Base-by-base conservation (phyloP, 1,284 basidiomycete genomes). In the Ceratobasidium sp. region DNA sequence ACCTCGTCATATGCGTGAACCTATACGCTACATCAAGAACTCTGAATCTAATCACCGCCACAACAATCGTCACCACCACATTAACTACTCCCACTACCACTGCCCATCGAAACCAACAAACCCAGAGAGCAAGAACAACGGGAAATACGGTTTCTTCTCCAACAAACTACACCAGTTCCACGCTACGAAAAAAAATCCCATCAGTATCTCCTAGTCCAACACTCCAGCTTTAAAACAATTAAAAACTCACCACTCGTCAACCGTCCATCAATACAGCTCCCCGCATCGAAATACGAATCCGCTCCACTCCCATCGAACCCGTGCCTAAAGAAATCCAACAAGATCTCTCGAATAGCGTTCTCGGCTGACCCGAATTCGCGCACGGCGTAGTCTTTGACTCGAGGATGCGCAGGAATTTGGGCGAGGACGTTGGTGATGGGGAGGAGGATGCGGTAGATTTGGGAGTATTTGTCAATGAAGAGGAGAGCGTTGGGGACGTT, bases 401-500 rank as follows among this genome's bases (percentile, higher is more conserved):
- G 83, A 15, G 86, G 84, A n/a, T 94, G 82, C 22, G 79, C 79
- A 3, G 90, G 89, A 75, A 94, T 91, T 77, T 93, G 90, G 2
- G 86, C 85, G 67, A 94, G 86, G 22, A 91, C 89, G 78, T 91
- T 94, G 83, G 91, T 93, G 75, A 94, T 91, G 2, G 93, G 93
- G 50, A 94, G 85, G 22, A 94, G 88, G 80, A 94, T 94, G 77
- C 93, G 91, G 82, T 94, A 94, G 66, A 94, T 91, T 81, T 94
- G 93, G 14, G 92, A 93, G 82, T 94, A 94, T 81, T 94, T 94
- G 86, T 94, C 90, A 67, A 93, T 92, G 84, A 93, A 94, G 84
- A 93, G 88, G 75, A 93, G 85, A 2, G 93, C 91, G 79, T 94
- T 94, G 1, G 93, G 93, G n/a, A 94, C 93, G 79, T 94, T 94